Base-by-base conservation (phyloP, 2,329 filamentous ascomycete genomes). In the Talaromyces albobiverticillius region DNA sequence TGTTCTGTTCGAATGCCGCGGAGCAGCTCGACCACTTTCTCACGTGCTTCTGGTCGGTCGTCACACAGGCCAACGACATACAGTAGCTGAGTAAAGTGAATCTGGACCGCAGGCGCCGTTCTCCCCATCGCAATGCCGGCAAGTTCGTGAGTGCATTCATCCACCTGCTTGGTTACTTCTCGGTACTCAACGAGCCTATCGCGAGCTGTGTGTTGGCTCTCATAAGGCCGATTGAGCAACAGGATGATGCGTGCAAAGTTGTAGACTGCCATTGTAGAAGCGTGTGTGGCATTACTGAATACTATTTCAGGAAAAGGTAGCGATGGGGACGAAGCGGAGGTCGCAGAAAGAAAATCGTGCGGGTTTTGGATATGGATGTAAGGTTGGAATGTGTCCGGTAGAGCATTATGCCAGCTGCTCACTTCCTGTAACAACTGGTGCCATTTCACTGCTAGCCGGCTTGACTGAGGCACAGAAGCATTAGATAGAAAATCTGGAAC, bases 201-300 rank as follows among this genome's bases (percentile, higher is more conserved):
- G 43, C 77, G 79, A 0, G 83, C 72, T 3, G 79, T 82, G 18
- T 76, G 77, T 18, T 76, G 73, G 0, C 78, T 79, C 54, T 85
- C 79, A 14, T 79, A 75, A 1, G 81, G 82, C 55, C 81, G 79
- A 61, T 87, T 85, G 58, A 85, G 76, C 11, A 84, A 74, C 0
- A 87, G 65, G 4, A 85, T 76, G 10, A 86, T 82, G 41, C 81
- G 78, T 1, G 82, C 82, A 72, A 87, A 86, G 61, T 87, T 81
- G 59, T 85, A 86, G 56, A 78, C 79, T 61, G 86, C 83, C 78
- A 86, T 85, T 0, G 83, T 80, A 3, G 82, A 80, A 0, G 82
- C 83, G 64, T 82, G 86, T 67, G 84, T 80, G 0, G 83, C 77
- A 0, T 82, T 74, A 50, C 79, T 78, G 63, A 83, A 85, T 77